Evolutionary conservation across 345 rosid genomes (phyloP), one percentile per base, ranked within the genome.

Genomic region (Draba incana): DNA sequence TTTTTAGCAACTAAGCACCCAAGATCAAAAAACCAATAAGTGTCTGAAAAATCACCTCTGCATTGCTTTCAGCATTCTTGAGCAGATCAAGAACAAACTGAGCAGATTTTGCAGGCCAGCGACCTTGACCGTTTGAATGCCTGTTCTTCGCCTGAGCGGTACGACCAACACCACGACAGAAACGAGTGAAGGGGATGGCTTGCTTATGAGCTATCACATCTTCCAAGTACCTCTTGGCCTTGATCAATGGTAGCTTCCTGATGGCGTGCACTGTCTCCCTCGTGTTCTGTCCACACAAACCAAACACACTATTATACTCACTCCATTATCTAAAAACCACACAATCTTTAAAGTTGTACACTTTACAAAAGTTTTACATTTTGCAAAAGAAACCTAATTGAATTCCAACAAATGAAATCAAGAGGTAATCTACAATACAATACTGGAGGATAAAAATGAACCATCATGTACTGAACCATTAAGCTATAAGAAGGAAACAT

Each of bases 131-230:
- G 33, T 94, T 94, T 0, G 96, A 85, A 63, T 92, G 99, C 77
- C 98, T 85, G 81, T 86, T 92, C 84, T 95, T 95, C 6, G 98
- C 99, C 81, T 95, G 99, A 61, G 99, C 98, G 71, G 99, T 95
- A 27, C 98, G 90, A 10, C 98, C 99, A 28, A 95, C 97, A 48
- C 98, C 99, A 61, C 98, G 43, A 46, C 98, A 95, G 77, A 85
- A 95, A 4, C 98, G 92, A 27, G 93, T 77, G 88, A 95, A 95
- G n/a, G 99, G 99, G 12, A 95, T 89, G 10, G 99, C 99, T 78
- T 95, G 99, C 75, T 95, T 95, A 76, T 95, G 99, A 23, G 79
- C 96, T 59, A 89, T 74, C 43, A 95, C 99, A 88, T 95, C 98
- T 75, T 95, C 99, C 74, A 95, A 59, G 61, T 95, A 95, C 65